Percentiles rank a stretch among this genome's conserved stretches.
Conservation (phyloP, 106 monocot species). For the Posidonia australis region DNA sequence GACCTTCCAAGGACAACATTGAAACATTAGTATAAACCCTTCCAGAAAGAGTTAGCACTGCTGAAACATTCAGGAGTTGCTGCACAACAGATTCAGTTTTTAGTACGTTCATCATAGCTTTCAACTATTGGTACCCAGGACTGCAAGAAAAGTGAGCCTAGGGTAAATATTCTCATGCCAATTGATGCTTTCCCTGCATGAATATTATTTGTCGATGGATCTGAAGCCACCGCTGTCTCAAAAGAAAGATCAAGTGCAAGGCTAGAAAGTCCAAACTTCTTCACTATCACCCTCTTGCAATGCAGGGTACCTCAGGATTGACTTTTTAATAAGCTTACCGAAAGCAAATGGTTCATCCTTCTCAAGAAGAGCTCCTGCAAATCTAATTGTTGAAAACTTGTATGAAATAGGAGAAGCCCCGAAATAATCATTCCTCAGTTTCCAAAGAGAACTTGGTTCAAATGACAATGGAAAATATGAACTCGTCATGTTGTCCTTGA, state of each 20-base stretch:
- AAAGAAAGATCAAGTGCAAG: constrained; percentile 48
- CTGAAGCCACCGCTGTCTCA: constrained; percentile 18
- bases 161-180: constrained; percentile 41
- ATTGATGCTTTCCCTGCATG: constrained; percentile 11
- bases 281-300: constrained; percentile 27
- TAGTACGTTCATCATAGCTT: background rate
- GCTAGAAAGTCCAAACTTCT: constrained; percentile 17
- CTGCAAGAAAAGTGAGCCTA: constrained; percentile 28
- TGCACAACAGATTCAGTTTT: constrained; percentile 21
- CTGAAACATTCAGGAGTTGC: constrained; percentile 44
- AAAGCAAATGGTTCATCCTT: constrained; percentile 49
- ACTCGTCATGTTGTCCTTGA: constrained; percentile 2
- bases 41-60: constrained; percentile 31
- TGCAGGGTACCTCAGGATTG: constrained; percentile 47
- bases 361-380: constrained; percentile 40
- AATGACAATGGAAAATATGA: constrained; percentile 38
- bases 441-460: constrained; percentile 19
- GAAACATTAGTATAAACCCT: constrained; percentile 30
- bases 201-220: constrained; percentile 20
- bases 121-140: constrained; percentile 7
- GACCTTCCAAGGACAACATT: constrained; percentile 38
- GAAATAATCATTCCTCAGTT: constrained; percentile 22
- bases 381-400: constrained; percentile 43
- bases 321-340: constrained; percentile 34
- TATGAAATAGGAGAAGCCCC: constrained; percentile 14